These are phyloP conservation scores for Malus orientalis DNA, from an alignment of 306 rosid species.

Conservation along the genomic window DNA sequence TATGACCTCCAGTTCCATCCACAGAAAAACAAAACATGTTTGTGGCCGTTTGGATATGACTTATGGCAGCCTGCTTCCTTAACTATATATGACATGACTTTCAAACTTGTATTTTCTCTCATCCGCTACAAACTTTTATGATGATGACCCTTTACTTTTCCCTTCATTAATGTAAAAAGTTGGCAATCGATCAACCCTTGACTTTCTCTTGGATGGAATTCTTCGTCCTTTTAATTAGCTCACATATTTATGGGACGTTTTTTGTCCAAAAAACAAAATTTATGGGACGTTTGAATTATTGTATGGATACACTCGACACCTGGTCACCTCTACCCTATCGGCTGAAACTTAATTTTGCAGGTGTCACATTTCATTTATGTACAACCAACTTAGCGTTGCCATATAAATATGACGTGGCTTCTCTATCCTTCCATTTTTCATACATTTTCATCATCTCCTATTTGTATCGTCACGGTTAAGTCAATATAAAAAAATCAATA, in stretches of 20 bases:
- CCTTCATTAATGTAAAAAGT: not conserved
- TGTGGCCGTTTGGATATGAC: not conserved
- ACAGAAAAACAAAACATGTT: not conserved
- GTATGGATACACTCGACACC: not conserved
- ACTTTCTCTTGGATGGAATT: not conserved
- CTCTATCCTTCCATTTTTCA: too few relatives aligned
- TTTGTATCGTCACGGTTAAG: too few relatives aligned
- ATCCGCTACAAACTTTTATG: not conserved
- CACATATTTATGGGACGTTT: not conserved
- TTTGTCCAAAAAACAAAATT: too few relatives aligned
- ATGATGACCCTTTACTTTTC: not conserved
- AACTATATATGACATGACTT: not conserved
- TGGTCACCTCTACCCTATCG: not conserved
- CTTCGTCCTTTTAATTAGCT: not conserved
- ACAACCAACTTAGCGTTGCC: not conserved
- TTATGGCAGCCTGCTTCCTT: not conserved
- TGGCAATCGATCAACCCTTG: not conserved
- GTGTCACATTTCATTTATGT: not conserved
- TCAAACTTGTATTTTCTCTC: not conserved
- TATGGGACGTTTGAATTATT: not conserved
- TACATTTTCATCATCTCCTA: accelerated
- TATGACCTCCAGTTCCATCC: too few relatives aligned
- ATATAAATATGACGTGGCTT: too few relatives aligned
- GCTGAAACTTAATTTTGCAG: not conserved
- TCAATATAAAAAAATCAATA: too few relatives aligned